A percentile compares a stretch with the other conserved stretches of the same genome.
phyloP scores from a whole-genome alignment of 371 early-diverging fungal genomes.

The Mortierella sp. region DNA sequence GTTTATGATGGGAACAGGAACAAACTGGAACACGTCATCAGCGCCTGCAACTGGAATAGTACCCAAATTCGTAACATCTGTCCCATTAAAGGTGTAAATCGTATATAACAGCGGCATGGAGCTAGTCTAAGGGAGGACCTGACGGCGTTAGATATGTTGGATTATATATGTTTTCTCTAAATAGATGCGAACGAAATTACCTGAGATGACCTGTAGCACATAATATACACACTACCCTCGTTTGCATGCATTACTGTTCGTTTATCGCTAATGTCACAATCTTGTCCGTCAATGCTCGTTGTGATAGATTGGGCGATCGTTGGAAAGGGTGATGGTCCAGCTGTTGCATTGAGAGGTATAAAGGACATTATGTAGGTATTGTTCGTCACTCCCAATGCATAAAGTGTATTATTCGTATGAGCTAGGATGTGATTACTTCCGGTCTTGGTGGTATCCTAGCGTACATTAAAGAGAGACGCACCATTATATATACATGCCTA shows the following conservation, averaged over 20 bases:
- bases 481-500: too few species aligned
- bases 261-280: neutral
- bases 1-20: neutral
- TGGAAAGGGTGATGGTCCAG: neutral
- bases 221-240: neutral
- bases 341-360: neutral
- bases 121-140: neutral
- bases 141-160: too few species aligned
- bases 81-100: slow-evolving; percentile 1
- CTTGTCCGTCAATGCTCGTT: neutral
- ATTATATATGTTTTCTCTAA: too few species aligned
- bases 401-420: too few species aligned
- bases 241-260: neutral
- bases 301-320: neutral
- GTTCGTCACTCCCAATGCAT: too few species aligned
- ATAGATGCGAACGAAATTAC: neutral
- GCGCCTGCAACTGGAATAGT: neutral
- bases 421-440: neutral
- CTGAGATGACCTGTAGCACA: neutral
- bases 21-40: neutral
- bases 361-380: too few species aligned
- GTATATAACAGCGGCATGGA: neutral
- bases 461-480: neutral
- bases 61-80: neutral
- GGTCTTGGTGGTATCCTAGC: neutral